Evolutionary conservation across 495 filamentous ascomycete genomes (phyloP), one percentile per base, ranked within the genome.

Genomic region (Talaromyces stipitatus): DNA sequence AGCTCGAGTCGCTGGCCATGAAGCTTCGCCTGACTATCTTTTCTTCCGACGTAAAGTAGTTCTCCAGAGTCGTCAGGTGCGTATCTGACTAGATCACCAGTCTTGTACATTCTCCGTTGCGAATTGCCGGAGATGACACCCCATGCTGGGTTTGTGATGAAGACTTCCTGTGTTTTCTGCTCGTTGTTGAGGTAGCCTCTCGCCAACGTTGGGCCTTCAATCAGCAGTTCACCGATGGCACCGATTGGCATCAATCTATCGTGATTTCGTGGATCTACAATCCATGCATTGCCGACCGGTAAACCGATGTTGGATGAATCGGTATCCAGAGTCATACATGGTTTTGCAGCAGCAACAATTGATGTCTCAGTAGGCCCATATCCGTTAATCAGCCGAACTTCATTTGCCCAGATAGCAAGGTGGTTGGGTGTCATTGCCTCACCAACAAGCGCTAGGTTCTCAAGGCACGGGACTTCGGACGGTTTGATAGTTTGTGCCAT

Each of bases 61-160:
- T 67, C 68, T 6, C 79, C 77, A 38, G 80, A 72, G 0, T 64
- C 28, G 27, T 77, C 73, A 24, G 54, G 48, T 2, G 41, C 47
- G 43, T 83, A 81, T 14, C 67, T 67, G 0, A 82, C 80, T 0
- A 83, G 62, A 64, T 85, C 82, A 4, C 82, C 81, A 1, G 81
- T 83, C 60, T 79, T 81, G 58, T 86, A 86, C n/a, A 85, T 57
- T 26, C 46, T 24, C 20, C 41, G 29, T 33, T 57, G 18, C 9
- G 14, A 1, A 77, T 66, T 20, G 30, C 16, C 57, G 7, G 5
- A 6, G 10, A 14, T 9, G 18, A 28, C 16, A 14, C 76, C 69
- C 78, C 77, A 83, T 16, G 58, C 58, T 4, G 79, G 80, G 30
- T 76, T 61, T 20, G 60, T 60, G 53, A 84, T 73, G 56, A 81